phyloP scores from a whole-genome alignment of 345 rosid genomes.

The Populus simonii region DNA sequence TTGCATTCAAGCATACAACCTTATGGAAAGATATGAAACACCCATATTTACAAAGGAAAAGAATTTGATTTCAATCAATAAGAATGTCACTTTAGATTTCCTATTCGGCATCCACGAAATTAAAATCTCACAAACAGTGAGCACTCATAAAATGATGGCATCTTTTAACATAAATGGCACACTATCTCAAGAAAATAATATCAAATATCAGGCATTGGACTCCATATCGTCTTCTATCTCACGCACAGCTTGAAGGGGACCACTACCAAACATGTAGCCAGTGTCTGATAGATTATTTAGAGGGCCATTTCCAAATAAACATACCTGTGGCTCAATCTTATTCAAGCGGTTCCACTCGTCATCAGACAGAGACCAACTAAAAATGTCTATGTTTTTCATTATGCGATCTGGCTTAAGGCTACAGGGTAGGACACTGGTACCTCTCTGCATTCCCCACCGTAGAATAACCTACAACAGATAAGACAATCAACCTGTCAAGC shows the following conservation, averaged over 20 bases:
- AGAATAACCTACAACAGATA: slow-evolving; percentile 41
- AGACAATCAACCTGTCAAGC: neutral
- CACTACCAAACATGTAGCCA: slow-evolving; percentile 40
- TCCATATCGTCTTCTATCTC: slow-evolving; percentile 52
- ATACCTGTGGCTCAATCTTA: slow-evolving; percentile 55
- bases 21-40: neutral
- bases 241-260: slow-evolving; percentile 52
- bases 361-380: slow-evolving; percentile 47
- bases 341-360: slow-evolving; percentile 46
- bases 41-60: neutral
- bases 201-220: slow-evolving; percentile 28
- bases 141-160: slow-evolving; percentile 6
- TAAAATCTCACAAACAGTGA: slow-evolving; percentile 25
- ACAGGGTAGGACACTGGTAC: slow-evolving; percentile 58
- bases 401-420: slow-evolving; percentile 54
- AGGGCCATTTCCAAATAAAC: slow-evolving; percentile 48
- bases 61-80: slow-evolving; percentile 1
- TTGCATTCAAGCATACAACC: neutral
- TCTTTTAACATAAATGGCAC: slow-evolving; percentile 13
- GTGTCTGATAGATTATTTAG: slow-evolving; percentile 34
- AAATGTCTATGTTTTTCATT: slow-evolving; percentile 48
- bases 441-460: slow-evolving; percentile 64
- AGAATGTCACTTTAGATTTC: slow-evolving; percentile 9
- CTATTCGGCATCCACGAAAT: slow-evolving; percentile 30
- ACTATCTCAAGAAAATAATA: slow-evolving; percentile 7